A percentile compares a stretch with the other conserved stretches of the same genome.
Conservation (phyloP, 1,139 yeast genomes). For the Saccharomyces hybrid region DNA sequence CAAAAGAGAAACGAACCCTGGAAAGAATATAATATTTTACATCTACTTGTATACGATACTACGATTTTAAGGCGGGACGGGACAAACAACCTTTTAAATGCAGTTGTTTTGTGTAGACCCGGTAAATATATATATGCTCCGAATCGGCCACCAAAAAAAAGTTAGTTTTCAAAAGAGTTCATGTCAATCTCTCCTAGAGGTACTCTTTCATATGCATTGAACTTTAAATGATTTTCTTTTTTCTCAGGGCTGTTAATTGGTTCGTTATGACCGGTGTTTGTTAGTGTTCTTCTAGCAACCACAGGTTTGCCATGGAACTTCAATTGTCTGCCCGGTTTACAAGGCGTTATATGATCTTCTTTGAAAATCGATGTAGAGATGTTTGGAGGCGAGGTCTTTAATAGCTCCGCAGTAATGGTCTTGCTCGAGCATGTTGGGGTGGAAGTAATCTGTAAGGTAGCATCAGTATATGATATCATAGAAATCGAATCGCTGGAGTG, state of each 20-base stretch:
- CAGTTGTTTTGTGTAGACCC: too few relatives aligned
- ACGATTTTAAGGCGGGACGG: too few relatives aligned
- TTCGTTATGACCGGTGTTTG: not conserved
- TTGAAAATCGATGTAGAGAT: not conserved
- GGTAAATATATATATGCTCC: too few relatives aligned
- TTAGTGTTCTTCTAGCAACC: not conserved
- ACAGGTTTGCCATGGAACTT: not conserved
- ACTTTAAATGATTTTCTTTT: not conserved
- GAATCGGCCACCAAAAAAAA: not conserved
- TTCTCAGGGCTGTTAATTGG: not conserved
- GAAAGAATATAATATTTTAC: not conserved
- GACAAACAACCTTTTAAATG: not conserved
- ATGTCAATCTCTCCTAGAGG: not conserved
- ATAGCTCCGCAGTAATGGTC: not conserved
- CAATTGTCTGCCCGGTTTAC: not conserved
- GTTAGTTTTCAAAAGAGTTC: not conserved
- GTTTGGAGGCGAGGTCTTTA: not conserved
- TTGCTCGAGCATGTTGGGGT: not conserved
- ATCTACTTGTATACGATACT: not conserved
- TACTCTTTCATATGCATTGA: not conserved
- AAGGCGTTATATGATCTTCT: not conserved
- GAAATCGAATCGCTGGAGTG: not conserved
- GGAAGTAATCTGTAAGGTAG: not conserved
- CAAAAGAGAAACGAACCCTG: not conserved
- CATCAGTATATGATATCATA: not conserved